Base-by-base conservation (phyloP, 306 rosid species). In the Boehmeria nivea region DNA sequence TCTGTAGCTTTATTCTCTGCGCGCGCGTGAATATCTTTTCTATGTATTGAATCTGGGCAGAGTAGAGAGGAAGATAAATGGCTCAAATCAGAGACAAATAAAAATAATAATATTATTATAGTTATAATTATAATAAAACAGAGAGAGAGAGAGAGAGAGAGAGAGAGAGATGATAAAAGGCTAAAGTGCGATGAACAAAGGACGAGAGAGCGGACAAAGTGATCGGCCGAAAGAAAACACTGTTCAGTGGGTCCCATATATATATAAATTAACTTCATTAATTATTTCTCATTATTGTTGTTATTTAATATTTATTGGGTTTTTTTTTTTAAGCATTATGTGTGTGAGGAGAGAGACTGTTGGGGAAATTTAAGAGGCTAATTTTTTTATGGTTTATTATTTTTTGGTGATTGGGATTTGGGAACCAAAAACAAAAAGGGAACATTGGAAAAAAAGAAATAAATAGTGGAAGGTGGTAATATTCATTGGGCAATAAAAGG, bases 201-300 rank as follows among this genome's bases (percentile, higher is more conserved):
- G 68, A 61, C 55, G 60, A 63, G 19, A 57, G 71, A 72, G 81
- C 77, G 72, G 69, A 74, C 84, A 80, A 69, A 77, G 66, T 31
- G 68, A 69, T 60, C 51, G 67, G 80, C 83, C 87, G 81, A 73
- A 73, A 70, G 77, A 64, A 39, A 57, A 75, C 63, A 49, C 80
- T 69, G 79, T 54, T 67, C 14, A 0, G 51, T 43, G 81, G 84
- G 78, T 50, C 88, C 93, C 72, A 54, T 70, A 40, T 54, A 58
- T 65, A 69, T 59, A 43, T 58, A 26, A 26, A 68, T 46, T 57
- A 28, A 52, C 36, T 23, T 56, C 24, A 24, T 24, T 33, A 18
- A 33, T 17, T 51, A 43, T 3, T 50, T 54, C 6, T 50, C 27
- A 22, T 50, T 50, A 40, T 40, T 40, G 45, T 40, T 40, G n/a